Evolutionary conservation across 2,329 filamentous ascomycete species (phyloP), one percentile per base, ranked within the genome.

Genomic region (Paraphaeosphaeria sporulosa): DNA sequence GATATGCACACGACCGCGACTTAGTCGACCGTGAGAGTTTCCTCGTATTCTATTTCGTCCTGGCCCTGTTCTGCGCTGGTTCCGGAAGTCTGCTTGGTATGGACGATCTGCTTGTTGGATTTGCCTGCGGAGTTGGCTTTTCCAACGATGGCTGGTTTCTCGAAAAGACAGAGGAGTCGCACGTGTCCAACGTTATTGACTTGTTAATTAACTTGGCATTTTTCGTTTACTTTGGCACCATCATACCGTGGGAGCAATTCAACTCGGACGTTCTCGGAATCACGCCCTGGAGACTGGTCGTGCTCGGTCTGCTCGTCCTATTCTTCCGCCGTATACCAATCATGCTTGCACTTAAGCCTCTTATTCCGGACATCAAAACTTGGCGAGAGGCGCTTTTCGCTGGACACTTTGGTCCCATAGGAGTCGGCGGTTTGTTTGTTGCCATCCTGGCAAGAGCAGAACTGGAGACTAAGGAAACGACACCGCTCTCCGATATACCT

Each of bases 81-180:
- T 94, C 94, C 0, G 95, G 95, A 32, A 93, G 93, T 78, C 86
- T 97, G 60, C 82, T 99, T 47, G 95, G 95, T 52, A 85, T 97
- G 71, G 95, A 99, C 76, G 95, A 99, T 78, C 81, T 99, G 53
- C 86, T 99, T 3, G 92, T 99, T 42, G 95, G 95, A 42, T 99
- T 99, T 72, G 90, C 94, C 15, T 93, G 92, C 57, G 95, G 95
- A 59, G 95, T 99, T n/a, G 95, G 95, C 57, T 99, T 99, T 83
- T 97, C 94, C 69, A 99, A 99, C 78, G 95, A 99, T 74, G 95
- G 95, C 66, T 99, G 95, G 95, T 99, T 99, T 72, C 91, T 92
- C 17, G 92, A 97, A 74, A 97, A 97, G 84, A 99, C 95, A 0
- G 95, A 99, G 76, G 95, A 99, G 78, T 94, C 95, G 0, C 95